Evolutionary conservation across 1,139 yeast genomes (phyloP).

Genomic region (Taiozyma sp.): DNA sequence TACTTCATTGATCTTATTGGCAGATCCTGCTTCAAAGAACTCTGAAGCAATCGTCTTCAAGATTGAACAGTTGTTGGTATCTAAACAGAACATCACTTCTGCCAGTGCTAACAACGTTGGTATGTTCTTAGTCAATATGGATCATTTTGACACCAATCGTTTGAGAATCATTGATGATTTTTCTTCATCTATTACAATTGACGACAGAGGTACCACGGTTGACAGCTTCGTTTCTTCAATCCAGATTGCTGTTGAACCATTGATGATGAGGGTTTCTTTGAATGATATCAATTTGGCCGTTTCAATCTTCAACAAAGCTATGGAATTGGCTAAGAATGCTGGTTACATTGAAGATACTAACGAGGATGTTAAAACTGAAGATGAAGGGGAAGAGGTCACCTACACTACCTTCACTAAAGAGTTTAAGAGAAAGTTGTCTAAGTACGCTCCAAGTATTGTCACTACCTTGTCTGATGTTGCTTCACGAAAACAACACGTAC

Average conservation of each 20-base stretch:
- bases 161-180: conserved; percentile 86
- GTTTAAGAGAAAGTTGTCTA: conserved; percentile 49
- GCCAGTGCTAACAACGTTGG: conserved; percentile 78
- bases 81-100: conserved; percentile 59
- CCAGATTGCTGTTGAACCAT: conserved; percentile 72
- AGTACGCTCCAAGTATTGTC: conserved; percentile 62
- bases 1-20: conserved; percentile 72
- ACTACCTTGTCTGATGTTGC: conserved; percentile 35
- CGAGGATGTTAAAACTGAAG: conserved; percentile 25
- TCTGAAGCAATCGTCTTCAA: conserved; percentile 91
- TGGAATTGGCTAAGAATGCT: conserved; percentile 36
- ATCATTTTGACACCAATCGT: conserved; percentile 49
- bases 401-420: conserved; percentile 53
- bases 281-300: conserved; percentile 83
- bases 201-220: conserved; percentile 58
- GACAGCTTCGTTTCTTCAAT: conserved; percentile 56
- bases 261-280: conserved; percentile 74
- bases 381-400: conserved; percentile 21
- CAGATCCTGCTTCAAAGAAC: conserved; percentile 63
- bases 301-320: conserved; percentile 66
- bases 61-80: conserved; percentile 69
- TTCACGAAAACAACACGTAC: conserved; percentile 11
- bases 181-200: conserved; percentile 70
- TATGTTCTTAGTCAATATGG: conserved; percentile 79
- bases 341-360: conserved; percentile 18